phyloP scores from a whole-genome alignment of 805 yeast genomes.

The Kluyveromyces aestuarii region DNA sequence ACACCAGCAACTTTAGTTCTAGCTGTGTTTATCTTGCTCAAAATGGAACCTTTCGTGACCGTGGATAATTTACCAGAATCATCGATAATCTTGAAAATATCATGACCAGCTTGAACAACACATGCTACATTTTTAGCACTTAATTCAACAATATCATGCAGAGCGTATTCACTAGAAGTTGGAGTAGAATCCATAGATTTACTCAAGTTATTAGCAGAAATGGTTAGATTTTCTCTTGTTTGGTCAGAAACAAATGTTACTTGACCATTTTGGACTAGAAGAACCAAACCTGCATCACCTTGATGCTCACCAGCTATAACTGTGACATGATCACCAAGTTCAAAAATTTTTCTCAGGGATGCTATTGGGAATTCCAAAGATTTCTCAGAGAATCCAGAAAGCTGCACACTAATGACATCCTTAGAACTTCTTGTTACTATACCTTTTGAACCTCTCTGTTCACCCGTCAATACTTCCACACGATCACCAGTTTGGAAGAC shows the following conservation, averaged over 20 bases:
- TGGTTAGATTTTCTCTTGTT: constrained; percentile 79
- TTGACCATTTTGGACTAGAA: constrained; percentile 69
- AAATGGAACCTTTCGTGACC: constrained; percentile 73
- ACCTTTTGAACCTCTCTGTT: constrained; percentile 85
- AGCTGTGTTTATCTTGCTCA: constrained; percentile 59
- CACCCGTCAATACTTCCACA: constrained; percentile 88
- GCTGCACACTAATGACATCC: constrained; percentile 46
- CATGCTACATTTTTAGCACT: constrained; percentile 84
- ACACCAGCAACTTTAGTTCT: constrained; percentile 81
- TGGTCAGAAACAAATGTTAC: constrained; percentile 87
- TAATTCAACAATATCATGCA: constrained; percentile 83
- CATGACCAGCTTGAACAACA: constrained; percentile 83
- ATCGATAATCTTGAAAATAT: constrained; percentile 67
- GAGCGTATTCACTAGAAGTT: constrained; percentile 66
- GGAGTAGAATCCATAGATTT: constrained; percentile 87
- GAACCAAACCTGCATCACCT: constrained; percentile 93
- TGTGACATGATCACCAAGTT: constrained; percentile 91
- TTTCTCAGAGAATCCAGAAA: constrained; percentile 40
- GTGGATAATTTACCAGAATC: constrained; percentile 71
- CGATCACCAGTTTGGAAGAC: constrained; percentile 88
- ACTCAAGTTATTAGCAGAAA: constrained; percentile 83
- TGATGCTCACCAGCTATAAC: constrained; percentile 84
- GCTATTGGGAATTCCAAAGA: constrained; percentile 73
- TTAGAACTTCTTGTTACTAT: constrained; percentile 57
- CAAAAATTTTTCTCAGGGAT: constrained; percentile 75